phyloP scores from a whole-genome alignment of 148 eudicot species.

The Fagopyrum esculentum region DNA sequence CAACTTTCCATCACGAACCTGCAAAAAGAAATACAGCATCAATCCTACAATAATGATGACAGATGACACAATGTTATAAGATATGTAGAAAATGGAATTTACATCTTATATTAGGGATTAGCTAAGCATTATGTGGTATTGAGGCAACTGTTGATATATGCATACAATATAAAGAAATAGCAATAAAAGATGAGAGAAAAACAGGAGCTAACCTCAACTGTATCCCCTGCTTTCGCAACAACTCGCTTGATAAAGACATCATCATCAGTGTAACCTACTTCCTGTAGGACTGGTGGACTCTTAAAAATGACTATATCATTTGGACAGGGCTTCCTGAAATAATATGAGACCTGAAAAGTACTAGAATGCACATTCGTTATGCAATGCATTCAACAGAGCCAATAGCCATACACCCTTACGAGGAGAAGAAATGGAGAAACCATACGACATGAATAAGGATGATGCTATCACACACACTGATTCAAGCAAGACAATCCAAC shows the following conservation, averaged over 20 bases:
- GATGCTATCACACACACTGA: neutral
- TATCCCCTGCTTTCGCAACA: constrained; percentile 89
- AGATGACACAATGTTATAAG: neutral
- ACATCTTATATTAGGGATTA: neutral
- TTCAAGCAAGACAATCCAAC: neutral
- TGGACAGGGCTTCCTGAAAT: constrained; percentile 89
- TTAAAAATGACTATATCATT: constrained; percentile 90
- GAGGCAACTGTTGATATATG: neutral
- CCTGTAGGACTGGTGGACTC: constrained; percentile 91
- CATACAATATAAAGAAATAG: neutral
- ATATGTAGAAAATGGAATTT: neutral
- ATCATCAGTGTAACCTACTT: constrained; percentile 78
- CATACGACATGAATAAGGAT: neutral
- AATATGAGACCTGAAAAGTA: constrained; percentile 69
- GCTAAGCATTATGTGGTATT: neutral
- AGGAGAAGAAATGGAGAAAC: neutral
- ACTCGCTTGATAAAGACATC: constrained; percentile 90
- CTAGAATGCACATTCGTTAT: constrained; percentile 20
- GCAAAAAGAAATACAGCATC: constrained; percentile 16
- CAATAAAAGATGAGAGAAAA: neutral
- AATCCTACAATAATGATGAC: neutral
- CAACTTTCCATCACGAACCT: constrained; percentile 81
- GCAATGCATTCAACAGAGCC: neutral
- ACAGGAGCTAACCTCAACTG: constrained; percentile 54
- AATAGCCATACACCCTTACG: neutral